Evolutionary conservation across 352 stramenopile species (phyloP), one percentile per base, ranked within the genome.

Genomic region (Globisporangium ultimum): DNA sequence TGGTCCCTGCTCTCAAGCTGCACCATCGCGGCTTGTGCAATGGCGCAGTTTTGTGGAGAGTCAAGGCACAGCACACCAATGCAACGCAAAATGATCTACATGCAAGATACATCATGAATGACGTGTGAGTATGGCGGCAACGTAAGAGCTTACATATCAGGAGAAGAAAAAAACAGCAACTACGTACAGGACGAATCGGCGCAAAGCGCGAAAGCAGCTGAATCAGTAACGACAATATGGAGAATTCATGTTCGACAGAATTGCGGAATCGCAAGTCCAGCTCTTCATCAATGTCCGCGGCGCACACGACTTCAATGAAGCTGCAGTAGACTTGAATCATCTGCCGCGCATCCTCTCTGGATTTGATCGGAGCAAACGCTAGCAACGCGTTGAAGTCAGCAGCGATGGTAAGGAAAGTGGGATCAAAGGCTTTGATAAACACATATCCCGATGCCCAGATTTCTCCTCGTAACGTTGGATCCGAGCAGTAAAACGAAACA

Each of bases 11-110:
- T 5, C 24, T 32, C 24, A 22, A 52, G 14, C 21, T 28, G 13
- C 12, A 63, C 22, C 11, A n/a, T 46, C 10, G 57, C 48, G 20
- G n/a, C 40, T 20, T 60, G 52, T 3, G 40, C 59, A 28, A 42
- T 42, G 0, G 17, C 43, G n/a, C 52, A 65, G 28, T 65, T 65
- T 1, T 20, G 15, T 3, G 59, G 15, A 14, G 34, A 46, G 9
- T 65, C 59, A 7, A 65, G n/a, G 22, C 59, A 65, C 8, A 65
- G 6, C 6, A 60, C 36, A 18, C 52, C 59, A 13, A 56, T 47
- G 24, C 52, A 56, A 2, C 59, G 59, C 20, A 65, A 47, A 12
- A 65, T 32, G 11, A 51, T 22, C 59, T 65, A 32, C 46, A 52
- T 32, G 7, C n/a, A 14, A 36, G 12, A 34, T 20, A 49, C 21